Evolutionary conservation across 2,329 filamentous ascomycete species (phyloP).

Genomic region (Fusarium citri): DNA sequence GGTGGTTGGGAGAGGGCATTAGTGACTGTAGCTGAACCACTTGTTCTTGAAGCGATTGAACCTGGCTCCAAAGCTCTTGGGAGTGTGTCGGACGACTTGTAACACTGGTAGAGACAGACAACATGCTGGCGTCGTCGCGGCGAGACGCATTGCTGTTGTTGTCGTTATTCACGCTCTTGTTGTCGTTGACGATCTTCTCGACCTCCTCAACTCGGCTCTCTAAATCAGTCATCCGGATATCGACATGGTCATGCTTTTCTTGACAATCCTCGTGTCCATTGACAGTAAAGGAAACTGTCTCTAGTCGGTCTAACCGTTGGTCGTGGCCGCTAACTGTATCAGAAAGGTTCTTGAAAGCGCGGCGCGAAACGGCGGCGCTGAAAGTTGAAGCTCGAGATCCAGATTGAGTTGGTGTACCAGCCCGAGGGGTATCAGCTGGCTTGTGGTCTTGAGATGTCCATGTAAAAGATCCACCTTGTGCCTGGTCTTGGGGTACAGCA

Average conservation of each 20-base stretch:
- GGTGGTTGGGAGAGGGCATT: conserved; percentile 69
- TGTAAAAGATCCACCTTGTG: conserved; percentile 44
- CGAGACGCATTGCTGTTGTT: conserved; percentile 56
- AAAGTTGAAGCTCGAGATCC: conserved; percentile 43
- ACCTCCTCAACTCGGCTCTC: conserved; percentile 72
- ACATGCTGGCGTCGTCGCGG: conserved; percentile 60
- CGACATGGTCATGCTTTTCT: conserved; percentile 74
- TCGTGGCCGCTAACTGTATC: conserved; percentile 70
- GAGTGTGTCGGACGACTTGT: conserved; percentile 55
- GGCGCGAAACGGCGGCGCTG: conserved; percentile 47
- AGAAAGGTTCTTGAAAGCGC: conserved; percentile 59
- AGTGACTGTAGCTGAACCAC: conserved; percentile 68
- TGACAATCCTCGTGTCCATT: conserved; percentile 75
- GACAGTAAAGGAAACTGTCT: conserved; percentile 76
- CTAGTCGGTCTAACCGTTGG: conserved; percentile 74
- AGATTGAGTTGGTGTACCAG: conserved; percentile 44
- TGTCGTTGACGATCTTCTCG: conserved; percentile 65
- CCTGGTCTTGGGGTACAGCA: conserved; percentile 30
- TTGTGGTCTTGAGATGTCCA: conserved; percentile 38
- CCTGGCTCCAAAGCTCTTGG: conserved; percentile 62
- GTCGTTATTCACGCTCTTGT: conserved; percentile 57
- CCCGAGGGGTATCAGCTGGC: conserved; percentile 33
- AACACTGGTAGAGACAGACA: conserved; percentile 59
- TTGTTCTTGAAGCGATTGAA: conserved; percentile 63
- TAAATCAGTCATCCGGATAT: conserved; percentile 75